Percentiles rank a stretch among this genome's conserved stretches.
These are phyloP conservation scores for Citrus unshiu DNA, from an alignment of 345 rosid species.

Conservation along the genomic window DNA sequence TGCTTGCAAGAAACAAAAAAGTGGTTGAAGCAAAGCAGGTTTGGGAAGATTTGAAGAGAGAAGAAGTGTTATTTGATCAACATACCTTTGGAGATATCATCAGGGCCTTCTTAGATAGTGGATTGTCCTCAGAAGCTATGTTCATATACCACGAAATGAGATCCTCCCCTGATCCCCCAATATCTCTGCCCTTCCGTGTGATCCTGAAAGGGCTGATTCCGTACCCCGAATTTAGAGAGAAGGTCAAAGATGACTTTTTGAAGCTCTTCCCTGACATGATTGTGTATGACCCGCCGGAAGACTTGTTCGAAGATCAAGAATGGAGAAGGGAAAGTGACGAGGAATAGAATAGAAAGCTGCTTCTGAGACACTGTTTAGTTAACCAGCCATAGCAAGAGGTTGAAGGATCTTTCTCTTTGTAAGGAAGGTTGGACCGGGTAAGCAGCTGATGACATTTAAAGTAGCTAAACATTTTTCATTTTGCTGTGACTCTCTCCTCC, in stretches of 20 bases:
- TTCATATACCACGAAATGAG: slow-evolving; percentile 81
- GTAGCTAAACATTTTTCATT: not conserved
- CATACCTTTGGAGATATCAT: slow-evolving; percentile 57
- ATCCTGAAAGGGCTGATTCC: slow-evolving; percentile 83
- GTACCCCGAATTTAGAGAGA: slow-evolving; percentile 79
- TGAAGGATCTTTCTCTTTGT: not conserved
- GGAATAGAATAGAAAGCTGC: slow-evolving; percentile 38
- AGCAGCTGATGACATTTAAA: not conserved
- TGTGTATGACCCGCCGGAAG: slow-evolving; percentile 86
- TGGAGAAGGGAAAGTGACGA: slow-evolving; percentile 38
- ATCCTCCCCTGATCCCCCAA: slow-evolving; percentile 76
- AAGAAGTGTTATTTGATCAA: slow-evolving; percentile 82
- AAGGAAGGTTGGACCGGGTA: too few species aligned
- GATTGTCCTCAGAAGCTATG: slow-evolving; percentile 72
- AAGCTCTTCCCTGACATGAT: slow-evolving; percentile 86
- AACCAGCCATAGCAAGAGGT: not conserved
- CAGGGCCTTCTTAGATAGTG: slow-evolving; percentile 64
- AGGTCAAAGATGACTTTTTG: slow-evolving; percentile 80
- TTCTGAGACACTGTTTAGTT: not conserved
- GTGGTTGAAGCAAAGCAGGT: slow-evolving; percentile 58
- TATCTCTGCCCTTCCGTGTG: slow-evolving; percentile 87
- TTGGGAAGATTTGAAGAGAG: slow-evolving; percentile 79
- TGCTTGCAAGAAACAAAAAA: slow-evolving; percentile 83
- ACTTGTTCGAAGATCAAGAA: slow-evolving; percentile 60
- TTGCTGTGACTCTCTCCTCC: not conserved